These are phyloP conservation scores for Plasmodium ovale DNA, from an alignment of 169 alveolate genomes.

Conservation along the genomic window DNA sequence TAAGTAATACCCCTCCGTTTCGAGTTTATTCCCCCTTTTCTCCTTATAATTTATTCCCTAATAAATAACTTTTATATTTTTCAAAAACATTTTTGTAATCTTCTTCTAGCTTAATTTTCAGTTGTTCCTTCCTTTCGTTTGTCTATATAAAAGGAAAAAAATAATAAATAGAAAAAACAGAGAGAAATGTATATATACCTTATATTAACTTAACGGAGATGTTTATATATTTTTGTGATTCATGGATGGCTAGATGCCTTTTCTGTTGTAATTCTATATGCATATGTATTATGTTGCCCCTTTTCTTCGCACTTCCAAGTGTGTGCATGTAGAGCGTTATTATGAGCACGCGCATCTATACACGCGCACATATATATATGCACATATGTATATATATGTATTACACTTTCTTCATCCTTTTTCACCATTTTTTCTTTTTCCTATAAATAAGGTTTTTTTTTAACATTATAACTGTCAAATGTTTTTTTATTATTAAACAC, in stretches of 20 bases:
- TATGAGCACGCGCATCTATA: too few relatives aligned
- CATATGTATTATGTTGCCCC: neutral
- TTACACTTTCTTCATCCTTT: slow-evolving; percentile 62
- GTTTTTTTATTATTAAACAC: neutral
- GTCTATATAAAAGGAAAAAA: slow-evolving; percentile 42
- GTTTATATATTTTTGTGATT: neutral
- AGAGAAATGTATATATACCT: neutral
- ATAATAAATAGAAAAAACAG: slow-evolving; percentile 6
- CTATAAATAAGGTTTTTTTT: slow-evolving; percentile 38
- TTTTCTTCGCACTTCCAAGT: slow-evolving; percentile 1
- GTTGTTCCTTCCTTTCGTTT: slow-evolving; percentile 72
- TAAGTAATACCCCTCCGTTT: neutral
- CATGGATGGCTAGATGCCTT: neutral
- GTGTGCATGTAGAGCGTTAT: neutral
- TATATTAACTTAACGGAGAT: neutral
- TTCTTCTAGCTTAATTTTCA: slow-evolving; percentile 58
- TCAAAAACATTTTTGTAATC: slow-evolving; percentile 67
- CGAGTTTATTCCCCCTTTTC: neutral
- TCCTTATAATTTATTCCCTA: slow-evolving; percentile 56
- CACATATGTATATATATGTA: slow-evolving; percentile 9
- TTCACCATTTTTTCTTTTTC: slow-evolving; percentile 40
- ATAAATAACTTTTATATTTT: slow-evolving; percentile 61
- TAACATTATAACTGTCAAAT: slow-evolving; percentile 20
- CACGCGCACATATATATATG: slow-evolving; percentile 10
- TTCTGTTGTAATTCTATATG: neutral